phyloP scores from a whole-genome alignment of 2,329 filamentous ascomycete species.

The Cercospora sp. region DNA sequence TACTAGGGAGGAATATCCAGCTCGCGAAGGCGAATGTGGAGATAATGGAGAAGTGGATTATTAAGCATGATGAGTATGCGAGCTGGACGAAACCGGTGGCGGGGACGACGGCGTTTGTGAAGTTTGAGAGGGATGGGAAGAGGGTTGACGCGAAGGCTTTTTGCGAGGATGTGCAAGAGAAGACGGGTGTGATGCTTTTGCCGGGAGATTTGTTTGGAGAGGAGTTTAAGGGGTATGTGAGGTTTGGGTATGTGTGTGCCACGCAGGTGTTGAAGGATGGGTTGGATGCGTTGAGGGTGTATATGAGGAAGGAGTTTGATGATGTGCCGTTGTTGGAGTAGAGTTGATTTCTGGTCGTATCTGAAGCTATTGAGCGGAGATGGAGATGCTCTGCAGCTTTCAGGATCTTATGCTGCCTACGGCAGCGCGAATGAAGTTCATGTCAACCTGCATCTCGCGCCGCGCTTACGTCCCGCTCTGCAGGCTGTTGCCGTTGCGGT shows the following conservation, averaged over 20 bases:
- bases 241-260: slow-evolving; percentile 74
- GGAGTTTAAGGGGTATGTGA: slow-evolving; percentile 73
- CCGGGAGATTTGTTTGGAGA: slow-evolving; percentile 73
- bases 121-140: slow-evolving; percentile 62
- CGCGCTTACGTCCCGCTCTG: neutral
- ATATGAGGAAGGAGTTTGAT: slow-evolving; percentile 59
- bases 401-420: neutral
- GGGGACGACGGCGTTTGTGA: slow-evolving; percentile 77
- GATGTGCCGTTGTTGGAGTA: slow-evolving; percentile 44
- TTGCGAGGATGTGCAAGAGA: slow-evolving; percentile 66
- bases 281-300: slow-evolving; percentile 57
- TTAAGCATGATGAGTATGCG: slow-evolving; percentile 63
- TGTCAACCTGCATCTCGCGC: neutral
- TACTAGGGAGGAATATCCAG: slow-evolving; percentile 64
- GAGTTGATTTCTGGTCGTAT: neutral
- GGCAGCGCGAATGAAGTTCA: neutral
- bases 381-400: neutral
- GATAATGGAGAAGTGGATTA: slow-evolving; percentile 67
- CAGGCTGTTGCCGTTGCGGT: neutral
- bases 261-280: slow-evolving; percentile 69
- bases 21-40: slow-evolving; percentile 68
- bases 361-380: neutral
- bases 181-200: slow-evolving; percentile 71
- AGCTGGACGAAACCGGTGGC: slow-evolving; percentile 74
- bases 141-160: slow-evolving; percentile 72